A percentile compares a stretch with the other conserved stretches of the same genome.
Conservation (phyloP, 768 basidiomycete genomes). For the Cyclocybe cylindracea region DNA sequence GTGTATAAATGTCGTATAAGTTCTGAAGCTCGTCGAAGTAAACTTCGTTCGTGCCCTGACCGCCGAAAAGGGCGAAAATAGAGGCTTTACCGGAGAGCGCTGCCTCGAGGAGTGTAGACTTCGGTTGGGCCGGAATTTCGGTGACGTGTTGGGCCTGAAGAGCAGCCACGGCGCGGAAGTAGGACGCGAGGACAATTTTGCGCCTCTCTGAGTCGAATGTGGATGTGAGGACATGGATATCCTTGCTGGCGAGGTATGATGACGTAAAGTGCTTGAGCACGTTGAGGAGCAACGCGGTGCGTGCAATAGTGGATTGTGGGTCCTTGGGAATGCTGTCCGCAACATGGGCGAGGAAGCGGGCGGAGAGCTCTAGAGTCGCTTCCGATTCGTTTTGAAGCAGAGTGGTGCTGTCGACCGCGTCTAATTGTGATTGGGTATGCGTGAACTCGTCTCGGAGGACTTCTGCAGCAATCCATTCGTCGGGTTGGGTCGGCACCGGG, state of each 20-base stretch:
- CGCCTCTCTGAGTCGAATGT: slow-evolving; percentile 75
- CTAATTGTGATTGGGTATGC: slow-evolving; percentile 59
- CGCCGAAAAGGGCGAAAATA: slow-evolving; percentile 93
- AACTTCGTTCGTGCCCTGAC: slow-evolving; percentile 97
- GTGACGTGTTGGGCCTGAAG: slow-evolving; percentile 56
- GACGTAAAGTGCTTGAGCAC: slow-evolving; percentile 78
- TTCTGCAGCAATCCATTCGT: slow-evolving; percentile 93
- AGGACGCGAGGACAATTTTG: slow-evolving; percentile 74
- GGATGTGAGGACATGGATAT: slow-evolving; percentile 83
- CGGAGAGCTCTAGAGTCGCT: slow-evolving; percentile 75
- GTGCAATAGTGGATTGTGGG: slow-evolving; percentile 50
- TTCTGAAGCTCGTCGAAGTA: slow-evolving; percentile 96
- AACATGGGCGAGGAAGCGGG: slow-evolving; percentile 81
- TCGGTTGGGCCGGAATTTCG: slow-evolving; percentile 57
- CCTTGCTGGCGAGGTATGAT: slow-evolving; percentile 67
- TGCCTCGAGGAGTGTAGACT: slow-evolving; percentile 71
- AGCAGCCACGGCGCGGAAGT: slow-evolving; percentile 73
- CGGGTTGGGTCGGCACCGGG: slow-evolving; percentile 76
- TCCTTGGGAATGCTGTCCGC: slow-evolving; percentile 62
- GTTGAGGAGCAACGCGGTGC: slow-evolving; percentile 69
- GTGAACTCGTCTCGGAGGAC: slow-evolving; percentile 88
- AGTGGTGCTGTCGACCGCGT: slow-evolving; percentile 53
- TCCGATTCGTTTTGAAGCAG: slow-evolving; percentile 58
- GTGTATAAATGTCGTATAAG: slow-evolving; percentile 89
- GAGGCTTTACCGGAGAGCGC: slow-evolving; percentile 63